Evolutionary conservation across 768 basidiomycete species (phyloP), one percentile per base, ranked within the genome.

Genomic region (Phanerochaete sordida): DNA sequence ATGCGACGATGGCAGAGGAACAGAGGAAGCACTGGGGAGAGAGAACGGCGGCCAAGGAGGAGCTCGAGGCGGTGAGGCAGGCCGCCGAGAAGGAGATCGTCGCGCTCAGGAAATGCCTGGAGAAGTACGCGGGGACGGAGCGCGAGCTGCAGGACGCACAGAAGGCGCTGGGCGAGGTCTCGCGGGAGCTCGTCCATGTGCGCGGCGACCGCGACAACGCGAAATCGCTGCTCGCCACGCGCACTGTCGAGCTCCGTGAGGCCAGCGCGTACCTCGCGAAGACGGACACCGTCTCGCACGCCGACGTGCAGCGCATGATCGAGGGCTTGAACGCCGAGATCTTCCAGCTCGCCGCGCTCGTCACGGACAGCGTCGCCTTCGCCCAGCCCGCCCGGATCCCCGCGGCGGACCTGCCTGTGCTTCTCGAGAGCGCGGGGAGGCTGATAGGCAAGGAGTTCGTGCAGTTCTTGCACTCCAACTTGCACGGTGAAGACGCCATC

Each of bases 321-420:
- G 74, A 77, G 49, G 70, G 71, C 16, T 67, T 85, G n/a, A 80
- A 84, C 52, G 68, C 77, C 7, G 77, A 77, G 59, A 79, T 83
- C 30, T 75, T 75, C 31, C 81, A 84, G 64, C 76, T 75, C 16
- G 78, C 81, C 1, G 78, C 79, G 0, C 74, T 72, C 57, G 75
- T 84, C 58, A 76, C 81, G 1, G 81, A 82, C 49, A 52, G 73
- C 1, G 77, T 78, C 68, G 69, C 66, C 9, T 57, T 39, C 55
- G 11, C 31, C 8, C 35, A 35, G 33, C n/a, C n/a, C n/a, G n/a
- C n/a, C n/a, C n/a, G n/a, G n/a, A n/a, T 35, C 33, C 13, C 39
- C 39, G 39, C 39, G 39, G 8, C 51, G 23, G 12, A 19, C 31
- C 28, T 43, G 8, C 8, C 39, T 9, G 19, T 9, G 39, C 11